These are phyloP conservation scores for Botryosphaeria dothidea DNA, from an alignment of 2,329 filamentous ascomycete genomes.

Conservation along the genomic window DNA sequence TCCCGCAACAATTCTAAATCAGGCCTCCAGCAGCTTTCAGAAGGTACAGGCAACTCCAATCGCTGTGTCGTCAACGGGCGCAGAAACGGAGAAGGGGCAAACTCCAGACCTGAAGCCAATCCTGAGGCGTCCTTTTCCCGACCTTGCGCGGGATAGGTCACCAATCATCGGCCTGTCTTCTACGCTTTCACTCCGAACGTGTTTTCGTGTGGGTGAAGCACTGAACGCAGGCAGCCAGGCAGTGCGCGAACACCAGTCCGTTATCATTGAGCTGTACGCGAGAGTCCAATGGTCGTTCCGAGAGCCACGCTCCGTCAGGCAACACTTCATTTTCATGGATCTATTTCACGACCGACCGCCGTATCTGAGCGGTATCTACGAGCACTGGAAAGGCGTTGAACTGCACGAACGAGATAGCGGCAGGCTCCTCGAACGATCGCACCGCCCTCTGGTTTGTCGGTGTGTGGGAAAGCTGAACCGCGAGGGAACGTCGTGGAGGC, in stretches of 20 bases:
- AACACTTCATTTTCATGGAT: slow-evolving; percentile 66
- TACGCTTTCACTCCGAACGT: slow-evolving; percentile 54
- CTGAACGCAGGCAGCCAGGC: slow-evolving; percentile 51
- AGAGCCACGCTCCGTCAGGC: slow-evolving; percentile 49
- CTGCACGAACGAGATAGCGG: slow-evolving; percentile 47
- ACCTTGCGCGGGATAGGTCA: slow-evolving; percentile 52
- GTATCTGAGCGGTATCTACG: slow-evolving; percentile 50
- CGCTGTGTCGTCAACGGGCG: neutral
- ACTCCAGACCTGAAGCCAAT: slow-evolving; percentile 42
- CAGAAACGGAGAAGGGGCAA: neutral
- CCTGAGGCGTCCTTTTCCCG: slow-evolving; percentile 54
- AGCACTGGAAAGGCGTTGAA: slow-evolving; percentile 47
- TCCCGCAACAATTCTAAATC: neutral
- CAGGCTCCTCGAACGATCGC: slow-evolving; percentile 41
- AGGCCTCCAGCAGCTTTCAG: neutral
- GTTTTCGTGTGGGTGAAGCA: slow-evolving; percentile 66
- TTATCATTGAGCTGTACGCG: slow-evolving; percentile 64
- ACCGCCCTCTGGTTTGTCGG: slow-evolving; percentile 44
- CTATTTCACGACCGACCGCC: slow-evolving; percentile 61
- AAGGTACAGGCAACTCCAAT: neutral
- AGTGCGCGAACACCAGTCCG: slow-evolving; percentile 49
- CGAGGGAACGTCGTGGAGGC: slow-evolving; percentile 44
- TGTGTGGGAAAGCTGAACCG: slow-evolving; percentile 52
- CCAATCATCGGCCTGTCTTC: slow-evolving; percentile 55
- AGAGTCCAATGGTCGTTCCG: slow-evolving; percentile 59